Base-by-base conservation (phyloP, 371 early-diverging fungal genomes). In the Lichtheimia ornata region DNA sequence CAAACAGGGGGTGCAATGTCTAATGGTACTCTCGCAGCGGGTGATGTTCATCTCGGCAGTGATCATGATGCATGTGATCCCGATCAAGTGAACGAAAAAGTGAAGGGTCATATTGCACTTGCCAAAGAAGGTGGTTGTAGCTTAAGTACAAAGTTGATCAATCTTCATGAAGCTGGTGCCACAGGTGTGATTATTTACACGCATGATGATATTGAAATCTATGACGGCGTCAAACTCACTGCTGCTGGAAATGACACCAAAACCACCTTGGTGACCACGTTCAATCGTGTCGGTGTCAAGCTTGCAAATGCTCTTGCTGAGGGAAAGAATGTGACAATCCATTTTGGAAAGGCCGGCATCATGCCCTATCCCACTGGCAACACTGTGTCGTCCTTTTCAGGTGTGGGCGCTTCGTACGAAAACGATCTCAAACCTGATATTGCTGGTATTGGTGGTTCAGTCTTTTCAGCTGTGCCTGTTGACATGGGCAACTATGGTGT, bases 361-460 rank as follows among this genome's bases (percentile, higher is more conserved):
- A n/a, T 61, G 7, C 25, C 44, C 9, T 25, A 53, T n/a, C 57
- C 57, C 5, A 45, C 40, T 27, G 57, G 42, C 22, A 50, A 50
- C 15, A 43, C 51, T 6, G 43, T 82, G 14, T 67, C 79, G 12
- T 54, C 57, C 25, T 80, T 81, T 49, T 78, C 84, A 2, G 57
- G 89, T 0, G 58, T 74, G 0, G 77, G 81, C 15, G 77, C 81
- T 11, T 74, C 77, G 9, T 69, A 80, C 42, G 75, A 80, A 58
- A 69, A 77, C 9, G 65, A 66, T 51, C 51, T 80, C 17, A 80
- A 80, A 44, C 81, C 91, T 13, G 90, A 90, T 45, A 43, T 90
- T 20, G 67, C 74, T 20, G 89, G 84, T n/a, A 81, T 88, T 0
- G 91, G 91, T 57, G 85, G 85, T 9, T 75, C 81, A 59, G 83